These are phyloP conservation scores for Penicillium sp. DNA, from an alignment of 2,329 filamentous ascomycete species.

Conservation along the genomic window DNA sequence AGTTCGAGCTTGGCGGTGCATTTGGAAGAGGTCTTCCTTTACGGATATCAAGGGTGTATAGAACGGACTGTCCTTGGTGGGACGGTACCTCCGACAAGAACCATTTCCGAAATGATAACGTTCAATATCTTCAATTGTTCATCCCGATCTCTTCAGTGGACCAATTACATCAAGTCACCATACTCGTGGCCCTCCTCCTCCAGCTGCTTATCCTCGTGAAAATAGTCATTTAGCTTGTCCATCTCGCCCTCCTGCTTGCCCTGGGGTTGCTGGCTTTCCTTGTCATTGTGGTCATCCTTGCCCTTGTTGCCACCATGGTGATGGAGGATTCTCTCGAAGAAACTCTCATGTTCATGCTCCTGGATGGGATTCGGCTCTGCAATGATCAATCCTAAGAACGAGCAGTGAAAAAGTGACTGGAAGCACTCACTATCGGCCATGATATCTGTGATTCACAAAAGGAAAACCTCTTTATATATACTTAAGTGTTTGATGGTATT, in stretches of 20 bases:
- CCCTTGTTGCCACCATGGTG: constrained; percentile 1
- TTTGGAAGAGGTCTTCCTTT: neutral
- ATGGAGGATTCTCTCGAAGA: constrained; percentile 15
- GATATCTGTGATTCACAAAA: neutral
- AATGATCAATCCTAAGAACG: neutral
- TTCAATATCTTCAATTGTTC: neutral
- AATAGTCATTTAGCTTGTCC: constrained; percentile 11
- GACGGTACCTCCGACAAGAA: neutral
- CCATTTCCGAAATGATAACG: neutral
- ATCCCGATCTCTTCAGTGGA: neutral
- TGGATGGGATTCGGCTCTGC: neutral
- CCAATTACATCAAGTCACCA: constrained; percentile 5
- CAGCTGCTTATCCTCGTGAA: constrained; percentile 9
- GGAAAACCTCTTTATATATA: neutral
- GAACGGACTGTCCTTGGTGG: neutral
- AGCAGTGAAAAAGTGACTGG: neutral
- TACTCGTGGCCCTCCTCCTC: constrained; percentile 10
- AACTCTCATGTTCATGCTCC: constrained; percentile 12
- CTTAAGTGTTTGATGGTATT: neutral
- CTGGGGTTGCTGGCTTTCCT: constrained; percentile 4
- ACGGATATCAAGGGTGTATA: neutral
- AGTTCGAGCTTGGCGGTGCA: neutral
- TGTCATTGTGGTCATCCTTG: neutral
- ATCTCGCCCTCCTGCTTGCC: constrained; percentile 5
- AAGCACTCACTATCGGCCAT: constrained; percentile 14